Evolutionary conservation across 148 eudicot genomes (phyloP), one percentile per base, ranked within the genome.

Genomic region (Dianthus caryophyllus): DNA sequence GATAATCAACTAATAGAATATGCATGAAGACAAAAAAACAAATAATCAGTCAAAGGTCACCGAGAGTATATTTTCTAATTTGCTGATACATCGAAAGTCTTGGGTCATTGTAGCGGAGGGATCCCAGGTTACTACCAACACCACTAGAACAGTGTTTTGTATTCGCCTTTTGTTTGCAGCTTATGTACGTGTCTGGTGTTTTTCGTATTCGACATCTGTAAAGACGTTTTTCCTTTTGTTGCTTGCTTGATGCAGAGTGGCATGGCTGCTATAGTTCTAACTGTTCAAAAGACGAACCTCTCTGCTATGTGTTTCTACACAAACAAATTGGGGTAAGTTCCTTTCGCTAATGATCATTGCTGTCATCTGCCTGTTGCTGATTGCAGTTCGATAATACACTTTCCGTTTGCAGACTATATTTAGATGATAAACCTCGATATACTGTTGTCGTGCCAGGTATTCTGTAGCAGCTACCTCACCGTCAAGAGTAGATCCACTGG

Each of bases 221-320:
- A 21, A n/a, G 11, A 36, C 50, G 57, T 22, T 2, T 16, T 63
- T 56, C 31, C 21, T 48, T 3, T 55, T 15, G 27, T 21, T 43
- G 43, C 70, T 73, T 44, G 65, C 62, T 52, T 75, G 51, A n/a
- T 75, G 73, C 81, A 94, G 97, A 83, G 77, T 76, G 72, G 74
- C 72, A 90, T 95, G 99, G 83, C 80, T 74, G 96, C 97, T 36
- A 80, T 88, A 68, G 76, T 95, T 80, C 93, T 95, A 44, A 95
- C 99, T 29, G 99, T 95, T 75, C 99, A 90, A 71, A 95, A 80
- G 79, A 73, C 71, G 61, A 95, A 95, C 75, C 44, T 65, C 44
- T 72, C 70, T 24, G 97, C 99, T 33, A 81, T 95, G 87, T 61
- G 72, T 52, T 90, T 95, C 65, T 95, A 95, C 74, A 72, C 70